Evolutionary conservation across 805 yeast species (phyloP), one percentile per base, ranked within the genome.

Genomic region (Ogataea polymorpha): DNA sequence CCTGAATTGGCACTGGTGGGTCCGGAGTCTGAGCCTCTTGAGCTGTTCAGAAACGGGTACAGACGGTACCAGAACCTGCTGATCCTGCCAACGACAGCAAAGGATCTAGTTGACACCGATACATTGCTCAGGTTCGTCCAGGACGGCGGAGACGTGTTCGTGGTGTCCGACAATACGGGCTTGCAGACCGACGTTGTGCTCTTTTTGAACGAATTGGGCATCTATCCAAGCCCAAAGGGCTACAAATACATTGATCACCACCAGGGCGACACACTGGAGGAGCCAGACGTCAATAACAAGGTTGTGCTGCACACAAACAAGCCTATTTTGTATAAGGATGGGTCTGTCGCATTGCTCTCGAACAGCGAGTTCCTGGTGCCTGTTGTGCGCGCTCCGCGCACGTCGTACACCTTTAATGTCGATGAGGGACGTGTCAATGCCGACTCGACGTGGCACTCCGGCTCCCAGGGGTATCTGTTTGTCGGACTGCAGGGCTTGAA

Each of bases 401-500:
- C 90, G 2, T 76, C 91, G 3, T 75, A 75, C 57, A 74, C 86
- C 51, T 66, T 61, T 51, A 71, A 71, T 49, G 50, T 66, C 5
- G 77, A 72, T 39, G 74, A 68, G 13, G 71, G 66, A 13, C 31
- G 34, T 5, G 63, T 48, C 42, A 58, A 48, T 29, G 42, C 43
- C 9, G 74, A 70, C 9, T 66, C 68, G 15, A 70, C 80, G 3
- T 90, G 96, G 96, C 79, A 86, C 11, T 68, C 80, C 25, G 96
- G 96, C 23, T 70, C 79, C 31, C 95, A 90, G 65, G 89, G 87
- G 4, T 82, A 69, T 59, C 59, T 86, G 38, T 77, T 80, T 16
- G 95, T 79, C 8, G 93, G 80, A 1, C 75, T 87, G 54, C 99
- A 93, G 68, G 82, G 82, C 35, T 70, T 79, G 41, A 77, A 77